Evolutionary conservation across 805 yeast genomes (phyloP).

Genomic region (Kazachstania bromeliacearum): DNA sequence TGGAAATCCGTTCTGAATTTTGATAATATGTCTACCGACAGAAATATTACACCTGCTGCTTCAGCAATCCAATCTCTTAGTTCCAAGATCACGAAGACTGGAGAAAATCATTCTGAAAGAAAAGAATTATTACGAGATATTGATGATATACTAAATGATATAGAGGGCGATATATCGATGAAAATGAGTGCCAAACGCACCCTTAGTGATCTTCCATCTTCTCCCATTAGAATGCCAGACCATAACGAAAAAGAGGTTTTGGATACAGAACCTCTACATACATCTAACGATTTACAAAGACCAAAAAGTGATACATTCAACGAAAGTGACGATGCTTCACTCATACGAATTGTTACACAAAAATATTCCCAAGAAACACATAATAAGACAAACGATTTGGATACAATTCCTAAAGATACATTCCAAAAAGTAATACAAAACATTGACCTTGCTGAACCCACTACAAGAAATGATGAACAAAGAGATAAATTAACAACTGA

Average conservation of each 20-base stretch:
- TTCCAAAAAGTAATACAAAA: no score
- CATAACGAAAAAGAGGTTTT: background rate
- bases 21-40: conserved; percentile 1
- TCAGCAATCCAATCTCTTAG: background rate
- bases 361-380: conserved; percentile 7
- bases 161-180: conserved; percentile 14
- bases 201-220: conserved; percentile 21
- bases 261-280: background rate
- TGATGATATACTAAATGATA: conserved; percentile 25
- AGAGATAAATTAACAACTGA: background rate
- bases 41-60: background rate
- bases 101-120: conserved; percentile 4
- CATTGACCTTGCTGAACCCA: no score
- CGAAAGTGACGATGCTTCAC: conserved; percentile 21
- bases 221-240: conserved; percentile 9
- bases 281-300: conserved; percentile 2
- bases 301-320: background rate
- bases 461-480: background rate
- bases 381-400: no score
- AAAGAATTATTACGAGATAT: conserved; percentile 19
- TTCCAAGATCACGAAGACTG: conserved; percentile 17
- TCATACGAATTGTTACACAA: conserved; percentile 22
- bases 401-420: no score
- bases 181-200: conserved; percentile 6
- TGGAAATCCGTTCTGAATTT: conserved; percentile 22